Evolutionary conservation across 2,329 filamentous ascomycete species (phyloP), one percentile per base, ranked within the genome.

Genomic region (Arthroderma uncinatum): DNA sequence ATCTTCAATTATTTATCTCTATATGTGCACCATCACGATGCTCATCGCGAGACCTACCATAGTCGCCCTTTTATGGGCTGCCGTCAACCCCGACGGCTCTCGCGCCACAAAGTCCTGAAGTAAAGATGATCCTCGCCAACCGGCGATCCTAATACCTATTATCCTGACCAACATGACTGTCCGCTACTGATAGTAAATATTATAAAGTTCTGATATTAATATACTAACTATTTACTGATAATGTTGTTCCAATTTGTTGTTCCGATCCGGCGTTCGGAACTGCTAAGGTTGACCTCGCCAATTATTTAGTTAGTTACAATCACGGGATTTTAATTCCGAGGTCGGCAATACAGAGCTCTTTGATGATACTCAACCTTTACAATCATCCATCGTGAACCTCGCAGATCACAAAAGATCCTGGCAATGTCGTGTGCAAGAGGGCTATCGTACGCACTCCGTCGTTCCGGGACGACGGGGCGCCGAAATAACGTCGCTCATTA

Each of bases 131-230:
- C 50, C 30, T 53, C 50, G 7, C 50, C 50, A 9, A 53, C 36
- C n/a, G 34, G 28, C 16, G 50, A 37, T 28, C 30, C 34, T 39
- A 39, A 6, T 16, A 21, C 30, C 19, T 37, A 53, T 36, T 23
- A 36, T 53, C 16, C 50, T 53, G 50, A 53, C 34, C 28, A 53
- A 21, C 50, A 53, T 37, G 30, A 53, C n/a, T 53, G 50, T 19
- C 50, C 50, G 4, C 30, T 37, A 12, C 50, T n/a, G n/a, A n/a
- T n/a, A n/a, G n/a, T n/a, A n/a, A n/a, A n/a, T n/a, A n/a, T n/a
- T n/a, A n/a, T n/a, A n/a, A n/a, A n/a, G n/a, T n/a, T n/a, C n/a
- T n/a, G n/a, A n/a, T n/a, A n/a, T n/a, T n/a, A n/a, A n/a, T n/a
- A n/a, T n/a, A n/a, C n/a, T n/a, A n/a, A n/a, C n/a, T n/a, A n/a